phyloP scores from a whole-genome alignment of 2,329 filamentous ascomycete genomes.

The Hortaea werneckii region DNA sequence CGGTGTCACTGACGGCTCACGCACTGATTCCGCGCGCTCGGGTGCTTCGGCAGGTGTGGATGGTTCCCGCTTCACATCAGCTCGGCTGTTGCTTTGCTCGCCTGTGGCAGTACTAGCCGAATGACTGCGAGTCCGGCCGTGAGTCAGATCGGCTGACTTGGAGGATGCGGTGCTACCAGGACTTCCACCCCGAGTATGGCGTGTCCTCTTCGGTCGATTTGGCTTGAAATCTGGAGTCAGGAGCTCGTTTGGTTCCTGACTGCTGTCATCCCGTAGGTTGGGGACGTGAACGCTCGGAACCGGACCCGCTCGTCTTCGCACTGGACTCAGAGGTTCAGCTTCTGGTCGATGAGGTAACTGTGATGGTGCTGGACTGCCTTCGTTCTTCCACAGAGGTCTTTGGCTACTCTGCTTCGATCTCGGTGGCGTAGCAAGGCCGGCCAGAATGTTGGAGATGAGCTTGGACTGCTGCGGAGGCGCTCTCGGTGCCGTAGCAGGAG shows the following conservation, averaged over 20 bases:
- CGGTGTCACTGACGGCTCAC: conserved; percentile 15
- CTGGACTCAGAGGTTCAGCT: conserved; percentile 25
- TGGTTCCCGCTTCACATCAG: conserved; percentile 38
- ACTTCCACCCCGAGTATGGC: conserved; percentile 12
- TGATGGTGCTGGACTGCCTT: conserved; percentile 14
- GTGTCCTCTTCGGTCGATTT: neutral
- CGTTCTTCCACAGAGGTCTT: conserved; percentile 22
- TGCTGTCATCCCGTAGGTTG: neutral
- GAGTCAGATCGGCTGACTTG: conserved; percentile 33
- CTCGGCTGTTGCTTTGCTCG: conserved; percentile 26
- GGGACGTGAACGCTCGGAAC: too few species aligned
- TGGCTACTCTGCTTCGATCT: conserved; percentile 2
- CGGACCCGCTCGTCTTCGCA: neutral
- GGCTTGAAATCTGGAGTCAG: neutral
- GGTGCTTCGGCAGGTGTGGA: conserved; percentile 33
- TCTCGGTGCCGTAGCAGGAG: conserved; percentile 17
- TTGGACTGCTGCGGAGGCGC: conserved; percentile 9
- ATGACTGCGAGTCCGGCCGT: conserved; percentile 38
- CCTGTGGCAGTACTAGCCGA: conserved; percentile 38
- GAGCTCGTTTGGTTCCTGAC: neutral
- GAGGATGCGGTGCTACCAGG: conserved; percentile 37
- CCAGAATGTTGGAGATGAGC: conserved; percentile 16
- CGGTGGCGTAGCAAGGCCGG: conserved; percentile 20
- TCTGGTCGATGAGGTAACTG: conserved; percentile 17
- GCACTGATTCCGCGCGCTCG: conserved; percentile 26